Evolutionary conservation across 176 grass and related monocot species (phyloP).

Genomic region (Areca catechu): DNA sequence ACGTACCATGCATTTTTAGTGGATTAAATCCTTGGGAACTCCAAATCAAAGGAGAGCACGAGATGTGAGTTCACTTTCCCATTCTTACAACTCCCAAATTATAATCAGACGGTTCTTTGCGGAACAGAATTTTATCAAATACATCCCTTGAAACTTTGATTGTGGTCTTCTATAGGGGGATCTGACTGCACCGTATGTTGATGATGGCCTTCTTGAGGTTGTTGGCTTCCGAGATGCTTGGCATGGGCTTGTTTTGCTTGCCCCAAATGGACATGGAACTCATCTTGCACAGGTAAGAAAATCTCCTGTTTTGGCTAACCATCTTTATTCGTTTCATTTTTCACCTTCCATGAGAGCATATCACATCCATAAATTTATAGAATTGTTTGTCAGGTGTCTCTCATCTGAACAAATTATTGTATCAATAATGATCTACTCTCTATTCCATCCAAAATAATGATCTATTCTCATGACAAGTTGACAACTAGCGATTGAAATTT

Average conservation of each 20-base stretch:
- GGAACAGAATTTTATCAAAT: too few relatives aligned
- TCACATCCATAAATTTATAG: too few relatives aligned
- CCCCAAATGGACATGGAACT: conserved; percentile 76
- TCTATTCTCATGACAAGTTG: background rate
- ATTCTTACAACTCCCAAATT: background rate
- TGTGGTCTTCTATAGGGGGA: conserved; percentile 35
- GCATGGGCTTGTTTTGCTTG: conserved; percentile 76
- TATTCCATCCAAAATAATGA: too few relatives aligned
- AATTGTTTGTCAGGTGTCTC: too few relatives aligned
- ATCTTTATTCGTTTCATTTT: too few relatives aligned
- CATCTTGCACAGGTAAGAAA: conserved; percentile 61
- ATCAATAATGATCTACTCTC: background rate
- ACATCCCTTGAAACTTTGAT: background rate
- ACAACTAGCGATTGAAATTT: too few relatives aligned
- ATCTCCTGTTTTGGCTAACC: background rate
- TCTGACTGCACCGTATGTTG: conserved; percentile 52
- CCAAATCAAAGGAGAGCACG: conserved; percentile 27
- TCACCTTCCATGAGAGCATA: too few relatives aligned
- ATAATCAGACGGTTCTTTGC: too few relatives aligned
- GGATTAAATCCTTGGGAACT: conserved; percentile 60
- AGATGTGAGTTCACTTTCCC: conserved; percentile 28
- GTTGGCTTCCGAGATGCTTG: conserved; percentile 89
- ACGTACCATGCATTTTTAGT: conserved; percentile 63
- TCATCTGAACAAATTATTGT: too few relatives aligned
- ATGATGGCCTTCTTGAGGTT: conserved; percentile 74